Conservation (phyloP, 148 eudicot species). For the Gaultheria prostrata region DNA sequence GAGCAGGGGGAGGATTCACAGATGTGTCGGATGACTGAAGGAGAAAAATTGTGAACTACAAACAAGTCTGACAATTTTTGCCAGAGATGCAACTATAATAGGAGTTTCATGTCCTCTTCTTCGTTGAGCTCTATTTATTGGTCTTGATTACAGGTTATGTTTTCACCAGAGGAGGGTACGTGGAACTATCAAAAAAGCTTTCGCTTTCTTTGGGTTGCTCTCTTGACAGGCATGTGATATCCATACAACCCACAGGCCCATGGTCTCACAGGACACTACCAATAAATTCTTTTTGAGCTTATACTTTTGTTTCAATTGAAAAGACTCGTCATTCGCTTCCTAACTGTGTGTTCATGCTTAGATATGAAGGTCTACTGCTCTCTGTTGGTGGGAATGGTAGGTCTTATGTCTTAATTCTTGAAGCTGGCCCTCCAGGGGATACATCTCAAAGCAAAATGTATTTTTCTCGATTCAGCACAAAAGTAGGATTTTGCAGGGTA, state of each 20-base stretch:
- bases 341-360: constrained; percentile 24
- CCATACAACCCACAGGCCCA: background rate
- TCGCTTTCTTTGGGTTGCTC: constrained; percentile 90
- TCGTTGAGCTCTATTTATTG: constrained; percentile 13
- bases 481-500: constrained; percentile 96
- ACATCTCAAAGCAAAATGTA: constrained; percentile 70
- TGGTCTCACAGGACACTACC: background rate
- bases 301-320: background rate
- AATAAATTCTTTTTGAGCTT: background rate
- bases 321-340: background rate
- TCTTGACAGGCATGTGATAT: constrained; percentile 68
- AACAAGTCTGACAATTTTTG: background rate
- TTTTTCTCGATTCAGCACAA: constrained; percentile 81
- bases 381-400: constrained; percentile 98
- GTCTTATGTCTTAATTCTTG: constrained; percentile 81
- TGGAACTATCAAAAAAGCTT: constrained; percentile 71
- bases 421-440: constrained; percentile 75
- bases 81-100: background rate
- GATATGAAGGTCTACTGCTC: constrained; percentile 91
- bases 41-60: background rate
- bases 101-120: background rate
- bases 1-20: background rate
- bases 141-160: constrained; percentile 60
- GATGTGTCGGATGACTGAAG: background rate
- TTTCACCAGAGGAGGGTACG: constrained; percentile 90